Base-by-base conservation (phyloP, 305 asterid species). In the Euphrasia arctica region DNA sequence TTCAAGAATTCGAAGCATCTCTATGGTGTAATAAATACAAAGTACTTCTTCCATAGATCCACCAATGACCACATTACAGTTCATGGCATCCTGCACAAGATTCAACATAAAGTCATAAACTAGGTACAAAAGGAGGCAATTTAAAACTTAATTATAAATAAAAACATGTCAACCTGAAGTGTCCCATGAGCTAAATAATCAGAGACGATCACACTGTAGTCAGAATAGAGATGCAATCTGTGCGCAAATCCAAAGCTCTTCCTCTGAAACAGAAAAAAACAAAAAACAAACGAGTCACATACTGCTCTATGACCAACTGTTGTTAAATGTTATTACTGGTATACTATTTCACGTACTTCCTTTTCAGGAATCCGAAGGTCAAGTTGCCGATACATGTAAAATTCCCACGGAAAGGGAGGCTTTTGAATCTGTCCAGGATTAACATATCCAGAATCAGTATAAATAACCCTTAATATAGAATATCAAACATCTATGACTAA, bases 371-470 rank as follows among this genome's bases (percentile, higher is more conserved):
- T 93, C 62, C 97, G 85, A 50, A 66, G 13, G 64, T 93, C 97
- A 59, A 93, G 91, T 66, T 87, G 98, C 52, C 98, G 96, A 73
- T 90, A 93, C 80, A 93, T 78, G 80, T 90, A 87, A 77, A 93
- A 93, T 67, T 93, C 98, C 98, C 97, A 92, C 43, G 98, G 98
- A 74, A 92, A 92, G 43, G 98, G 91, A n/a, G 98, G 98, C 78
- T 87, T 92, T 79, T 92, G 97, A 67, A 92, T 78, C 98, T 92
- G 82, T 69, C 32, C 66, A 5, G 66, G 56, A 65, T 58, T 14
- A 52, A 59, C 76, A 62, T 50, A 52, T 66, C 65, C 62, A 61
- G 34, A 68, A 65, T 59, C 62, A 60, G 39, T 49, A 41, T 50
- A 39, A 65, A 65, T 62, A n/a, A 71, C 65, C 64, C 62, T 13